Base-by-base conservation (phyloP, 495 filamentous ascomycete species). In the Amphirosellinia nigrospora region DNA sequence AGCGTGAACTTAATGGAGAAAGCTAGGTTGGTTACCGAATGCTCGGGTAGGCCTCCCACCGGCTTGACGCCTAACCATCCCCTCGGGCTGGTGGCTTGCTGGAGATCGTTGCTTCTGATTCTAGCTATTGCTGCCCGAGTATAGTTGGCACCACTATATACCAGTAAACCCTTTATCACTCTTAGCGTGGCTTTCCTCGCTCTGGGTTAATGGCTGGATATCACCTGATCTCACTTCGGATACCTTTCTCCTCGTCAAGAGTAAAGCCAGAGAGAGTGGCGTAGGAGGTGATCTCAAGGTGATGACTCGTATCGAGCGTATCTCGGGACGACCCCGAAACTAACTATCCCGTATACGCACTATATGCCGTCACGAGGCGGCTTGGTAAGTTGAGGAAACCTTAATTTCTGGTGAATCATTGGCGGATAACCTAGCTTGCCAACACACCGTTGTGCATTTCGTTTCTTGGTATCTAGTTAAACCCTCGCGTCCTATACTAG, bases 21-120 rank as follows among this genome's bases (percentile, higher is more conserved):
- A 28, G 21, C 15, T 58, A 48, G 45, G 8, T 39, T 23, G 38
- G 58, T 39, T 43, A 61, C 58, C 38, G 58, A 61, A 11, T 4
- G 38, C 38, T 43, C 28, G 58, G 58, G 36, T 11, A 61, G 23
- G 58, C 30, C 8, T 19, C 58, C 38, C 13, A 15, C 34, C 55
- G 30, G 55, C 19, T 59, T 38, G 34, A 36, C 2, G 19, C 38
- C n/a, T 61, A 32, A 58, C 55, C 55, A 58, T 58, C 30, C 30
- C 55, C 32, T 58, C n/a, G 55, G 55, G 55, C 50, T 36, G 9
- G 55, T 58, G 55, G 58, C 58, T 61, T 61, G 36, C 5, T 36
- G 36, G 36, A n/a, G 36, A 36, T 34, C 28, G 32, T 58, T 58
- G 32, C 55, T 58, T 32, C n/a, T 58, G 32, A 36, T 58, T 30